Evolutionary conservation across 2,329 filamentous ascomycete genomes (phyloP).

Genomic region (Penicillium rolfsii): DNA sequence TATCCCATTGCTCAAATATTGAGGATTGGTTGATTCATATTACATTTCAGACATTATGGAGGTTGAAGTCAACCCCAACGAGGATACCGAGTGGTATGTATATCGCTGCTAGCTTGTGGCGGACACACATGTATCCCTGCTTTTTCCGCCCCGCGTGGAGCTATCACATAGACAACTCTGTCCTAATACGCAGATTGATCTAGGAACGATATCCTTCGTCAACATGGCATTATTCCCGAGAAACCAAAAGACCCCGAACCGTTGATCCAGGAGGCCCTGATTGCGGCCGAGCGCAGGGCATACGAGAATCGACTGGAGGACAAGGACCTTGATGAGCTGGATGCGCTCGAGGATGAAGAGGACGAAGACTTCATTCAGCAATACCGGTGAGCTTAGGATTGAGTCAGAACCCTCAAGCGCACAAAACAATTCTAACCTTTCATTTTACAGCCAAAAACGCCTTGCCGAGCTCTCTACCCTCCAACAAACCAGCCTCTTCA

Average conservation of each 20-base stretch:
- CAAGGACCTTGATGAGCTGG: constrained; percentile 91
- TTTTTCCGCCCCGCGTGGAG: constrained; percentile 12
- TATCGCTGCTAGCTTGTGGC: constrained; percentile 2
- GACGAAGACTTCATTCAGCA: constrained; percentile 88
- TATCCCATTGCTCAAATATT: neutral
- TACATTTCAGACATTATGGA: constrained; percentile 50
- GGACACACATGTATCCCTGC: constrained; percentile 13
- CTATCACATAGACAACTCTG: constrained; percentile 19
- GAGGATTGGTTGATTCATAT: constrained; percentile 1
- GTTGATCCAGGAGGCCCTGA: constrained; percentile 91
- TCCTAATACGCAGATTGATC: constrained; percentile 12
- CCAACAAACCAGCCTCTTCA: constrained; percentile 77
- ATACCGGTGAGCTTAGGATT: constrained; percentile 64
- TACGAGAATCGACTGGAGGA: constrained; percentile 92
- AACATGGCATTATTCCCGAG: constrained; percentile 96
- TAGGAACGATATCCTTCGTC: constrained; percentile 98
- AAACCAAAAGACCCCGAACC: constrained; percentile 94
- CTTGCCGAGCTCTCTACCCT: constrained; percentile 78
- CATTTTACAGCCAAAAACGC: constrained; percentile 66
- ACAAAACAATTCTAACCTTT: constrained; percentile 11
- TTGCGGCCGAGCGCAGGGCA: constrained; percentile 78
- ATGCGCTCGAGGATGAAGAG: constrained; percentile 92
- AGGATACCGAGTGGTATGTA: constrained; percentile 91
- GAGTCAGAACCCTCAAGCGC: neutral
- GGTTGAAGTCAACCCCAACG: constrained; percentile 92